Base-by-base conservation (phyloP, 2,329 filamentous ascomycete species). In the Talaromyces sp. region DNA sequence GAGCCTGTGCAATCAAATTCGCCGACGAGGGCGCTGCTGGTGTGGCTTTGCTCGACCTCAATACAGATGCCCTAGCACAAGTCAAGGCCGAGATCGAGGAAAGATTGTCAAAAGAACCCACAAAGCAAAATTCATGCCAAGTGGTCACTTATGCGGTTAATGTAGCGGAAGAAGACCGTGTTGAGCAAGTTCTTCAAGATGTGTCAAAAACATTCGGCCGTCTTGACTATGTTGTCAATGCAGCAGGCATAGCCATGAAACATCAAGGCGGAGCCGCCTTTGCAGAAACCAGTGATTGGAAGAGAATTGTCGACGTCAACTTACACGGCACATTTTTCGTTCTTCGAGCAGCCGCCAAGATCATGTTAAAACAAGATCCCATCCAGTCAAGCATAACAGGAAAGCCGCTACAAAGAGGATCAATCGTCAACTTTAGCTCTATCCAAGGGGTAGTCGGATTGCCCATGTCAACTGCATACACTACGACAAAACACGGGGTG, bases 211-310 rank as follows among this genome's bases (percentile, higher is more conserved):
- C 64, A 0, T 82, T 83, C 60, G 69, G 70, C 0, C 78, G 83
- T 8, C 67, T 86, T 4, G 83, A 86, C 65, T 86, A 86, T 66
- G 78, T 78, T 0, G 80, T 85, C 7, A 82, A 82, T 60, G 84
- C 82, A 57, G 84, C 83, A 0, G 84, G 84, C 0, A 76, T 85
- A 65, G 68, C 67, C 11, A 69, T 68, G 61, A 70, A 67, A 52
- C 63, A 67, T 60, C n/a, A 55, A 52, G 63, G 62, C n/a, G 61
- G 64, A 13, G 58, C 66, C 24, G 63, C 68, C 43, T 65, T 64
- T 56, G 64, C 62, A 43, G 58, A 65, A 17, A 68, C 68, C 13
- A 50, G 54, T 1, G 76, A 79, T 54, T 81, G 75, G 75, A 67
- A 77, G 2, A 70, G 72, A 0, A 70, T 79, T 1, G 55, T 80